Evolutionary conservation across 345 rosid genomes (phyloP), one percentile per base, ranked within the genome.

Genomic region (Aethionema arabicum): DNA sequence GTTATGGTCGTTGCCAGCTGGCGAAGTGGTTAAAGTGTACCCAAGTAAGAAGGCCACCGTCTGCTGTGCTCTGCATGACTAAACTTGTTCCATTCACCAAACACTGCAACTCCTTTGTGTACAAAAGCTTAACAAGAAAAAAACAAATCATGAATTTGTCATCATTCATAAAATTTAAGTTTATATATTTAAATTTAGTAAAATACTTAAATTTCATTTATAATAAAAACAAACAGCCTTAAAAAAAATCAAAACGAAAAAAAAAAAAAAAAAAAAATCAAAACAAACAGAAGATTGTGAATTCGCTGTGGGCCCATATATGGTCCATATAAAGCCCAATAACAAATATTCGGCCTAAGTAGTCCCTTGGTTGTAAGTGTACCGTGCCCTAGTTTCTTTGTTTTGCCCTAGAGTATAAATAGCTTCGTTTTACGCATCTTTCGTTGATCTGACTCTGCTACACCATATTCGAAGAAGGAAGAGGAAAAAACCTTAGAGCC

Each of bases 21-120:
- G 90, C 6, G 76, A 87, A 71, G 93, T 76, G 61, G 87, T 82
- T 4, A 77, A 75, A 56, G 82, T 76, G 21, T 90, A 90, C 70
- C 96, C 90, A 77, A 95, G 96, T 14, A 97, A 81, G 63, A 93
- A 91, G 61, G 93, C 98, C 45, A 81, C 92, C 54, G 85, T 83
- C n/a, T 93, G 99, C 61, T 87, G 95, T 75, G 99, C 99, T 9
- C 88, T 93, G 63, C 96, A 90, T 50, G 96, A 93, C 38, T 71
- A 52, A 63, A 46, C 27, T 21, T 21, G 27, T 21, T 21, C 27
- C 27, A 21, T 21, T 21, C 27, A 21, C 27, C 27, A 21, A 21
- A 21, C 27, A 21, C 27, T 21, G 27, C 27, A 21, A 21, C 27
- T n/a, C 45, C 35, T 39, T 31, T 16, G 13, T 33, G 14, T 29